These are phyloP conservation scores for Cichorium intybus DNA, from an alignment of 140 eudicot species.

Conservation along the genomic window DNA sequence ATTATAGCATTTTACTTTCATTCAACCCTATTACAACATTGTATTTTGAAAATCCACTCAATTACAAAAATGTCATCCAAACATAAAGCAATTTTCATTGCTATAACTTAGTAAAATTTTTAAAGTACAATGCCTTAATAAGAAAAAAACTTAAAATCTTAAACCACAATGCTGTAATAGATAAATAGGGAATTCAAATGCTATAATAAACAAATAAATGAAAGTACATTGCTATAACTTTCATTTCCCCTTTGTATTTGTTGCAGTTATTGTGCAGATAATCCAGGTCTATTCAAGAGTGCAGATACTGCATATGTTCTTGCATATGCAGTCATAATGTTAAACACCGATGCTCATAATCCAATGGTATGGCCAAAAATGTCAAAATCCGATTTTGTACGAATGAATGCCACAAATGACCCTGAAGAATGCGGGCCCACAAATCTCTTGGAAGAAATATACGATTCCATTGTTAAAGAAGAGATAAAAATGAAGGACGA, in stretches of 20 bases:
- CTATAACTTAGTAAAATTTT: too few relatives aligned
- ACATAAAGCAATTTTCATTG: too few relatives aligned
- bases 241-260: neutral
- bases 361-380: constrained; percentile 53
- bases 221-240: neutral
- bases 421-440: constrained; percentile 75
- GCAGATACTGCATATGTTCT: constrained; percentile 57
- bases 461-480: constrained; percentile 80
- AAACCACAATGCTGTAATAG: too few relatives aligned
- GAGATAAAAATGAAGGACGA: constrained; percentile 92
- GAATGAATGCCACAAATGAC: constrained; percentile 73
- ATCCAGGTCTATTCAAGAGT: constrained; percentile 44
- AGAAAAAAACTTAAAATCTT: too few relatives aligned
- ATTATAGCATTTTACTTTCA: too few relatives aligned
- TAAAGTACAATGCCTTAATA: too few relatives aligned
- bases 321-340: constrained; percentile 54
- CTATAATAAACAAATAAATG: neutral
- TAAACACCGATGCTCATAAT: constrained; percentile 56
- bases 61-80: too few relatives aligned
- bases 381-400: constrained; percentile 36
- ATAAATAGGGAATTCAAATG: too few relatives aligned
- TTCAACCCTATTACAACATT: too few relatives aligned
- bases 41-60: too few relatives aligned
- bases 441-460: constrained; percentile 76
- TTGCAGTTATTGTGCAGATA: constrained; percentile 62